These are phyloP conservation scores for Claviceps capensis DNA, from an alignment of 2,329 filamentous ascomycete genomes.

Conservation along the genomic window DNA sequence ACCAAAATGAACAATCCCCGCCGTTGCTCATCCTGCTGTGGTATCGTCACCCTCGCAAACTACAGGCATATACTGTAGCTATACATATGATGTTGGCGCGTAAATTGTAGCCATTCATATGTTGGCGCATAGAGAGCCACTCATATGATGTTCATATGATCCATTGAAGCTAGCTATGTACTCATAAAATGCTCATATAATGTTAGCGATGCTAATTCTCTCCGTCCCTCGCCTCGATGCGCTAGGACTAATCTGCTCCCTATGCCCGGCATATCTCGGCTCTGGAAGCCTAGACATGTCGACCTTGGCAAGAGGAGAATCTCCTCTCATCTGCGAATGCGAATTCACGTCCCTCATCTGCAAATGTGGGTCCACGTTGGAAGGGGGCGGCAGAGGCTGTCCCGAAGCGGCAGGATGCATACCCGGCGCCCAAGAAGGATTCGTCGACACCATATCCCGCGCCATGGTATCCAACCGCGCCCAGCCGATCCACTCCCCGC, in stretches of 20 bases:
- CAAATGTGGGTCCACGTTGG: constrained; percentile 3
- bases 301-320: constrained; percentile 15
- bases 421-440: constrained; percentile 18
- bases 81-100: too few relatives aligned
- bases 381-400: constrained; percentile 12
- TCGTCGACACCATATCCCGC: constrained; percentile 17
- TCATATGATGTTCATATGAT: too few relatives aligned
- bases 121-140: too few relatives aligned
- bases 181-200: constrained; percentile 16
- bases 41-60: too few relatives aligned
- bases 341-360: constrained; percentile 13
- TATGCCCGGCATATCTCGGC: constrained; percentile 16
- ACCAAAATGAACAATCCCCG: neutral
- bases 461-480: constrained; percentile 47
- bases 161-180: too few relatives aligned
- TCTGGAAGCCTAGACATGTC: constrained; percentile 18
- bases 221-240: constrained; percentile 15
- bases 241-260: constrained; percentile 15
- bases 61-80: too few relatives aligned
- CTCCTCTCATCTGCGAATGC: constrained; percentile 21
- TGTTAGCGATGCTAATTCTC: constrained; percentile 21
- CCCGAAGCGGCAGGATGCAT: constrained; percentile 15
- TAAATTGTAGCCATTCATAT: too few relatives aligned
- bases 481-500: constrained; percentile 70
- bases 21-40: too few relatives aligned